Base-by-base conservation (phyloP, 2,329 filamentous ascomycete species). In the Stemphylium lycopersici region DNA sequence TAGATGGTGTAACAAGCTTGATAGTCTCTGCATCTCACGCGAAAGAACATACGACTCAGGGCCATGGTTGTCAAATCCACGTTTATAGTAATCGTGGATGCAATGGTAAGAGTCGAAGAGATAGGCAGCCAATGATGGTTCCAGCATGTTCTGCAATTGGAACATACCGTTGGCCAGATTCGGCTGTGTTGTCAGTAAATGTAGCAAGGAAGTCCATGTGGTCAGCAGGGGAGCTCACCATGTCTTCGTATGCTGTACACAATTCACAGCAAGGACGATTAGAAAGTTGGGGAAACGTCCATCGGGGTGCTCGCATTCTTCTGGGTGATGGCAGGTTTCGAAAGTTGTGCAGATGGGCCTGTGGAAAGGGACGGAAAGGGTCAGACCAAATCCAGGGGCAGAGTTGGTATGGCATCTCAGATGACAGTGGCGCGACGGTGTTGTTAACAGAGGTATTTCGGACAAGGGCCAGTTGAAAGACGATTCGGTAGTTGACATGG, bases 11-110 rank as follows among this genome's bases (percentile, higher is more conserved):
- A 62, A 22, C 12, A 38, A 11, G 29, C 40, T 48, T 2, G 60
- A 54, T 7, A 63, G 32, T n/a, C 49, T 43, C 5, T 56, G 49
- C 11, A 65, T 31, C 22, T 63, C 60, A 10, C 58, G 53, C 10
- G 58, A 43, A 4, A 65, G 40, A 11, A 43, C 32, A 32, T 48
- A 61, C 3, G 52, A 32, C 2, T 56, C 53, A 4, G 53, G 43
- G 2, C 56, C 49, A 13, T 50, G 37, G 10, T 34, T 24, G 24
- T 61, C 54, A 29, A 56, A 49, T 3, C 62, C 60, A 5, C 41
- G 15, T 41, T 33, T 33, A 26, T 54, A 65, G 38, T 61, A 53
- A n/a, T 46, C n/a, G 38, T 63, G 60, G 26, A 29, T 29, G 26
- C 26, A 29, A 29, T 29, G 26, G 26, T 29, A 29, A 29, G 26